Conservation (phyloP, 305 asterid species). For the Fraxinus velutina region DNA sequence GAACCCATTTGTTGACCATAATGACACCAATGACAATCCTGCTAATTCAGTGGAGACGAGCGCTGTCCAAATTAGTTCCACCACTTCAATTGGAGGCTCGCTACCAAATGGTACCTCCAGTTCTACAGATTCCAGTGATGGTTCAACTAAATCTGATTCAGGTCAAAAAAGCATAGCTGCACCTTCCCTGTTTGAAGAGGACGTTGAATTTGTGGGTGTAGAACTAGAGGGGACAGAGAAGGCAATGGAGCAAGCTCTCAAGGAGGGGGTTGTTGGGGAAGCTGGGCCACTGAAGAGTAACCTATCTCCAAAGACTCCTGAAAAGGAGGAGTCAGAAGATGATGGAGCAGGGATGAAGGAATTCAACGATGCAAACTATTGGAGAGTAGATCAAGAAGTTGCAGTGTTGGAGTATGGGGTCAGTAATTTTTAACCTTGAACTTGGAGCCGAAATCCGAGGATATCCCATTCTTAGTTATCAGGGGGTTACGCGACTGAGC, state of each 20-base stretch:
- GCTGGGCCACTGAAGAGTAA: slow-evolving; percentile 72
- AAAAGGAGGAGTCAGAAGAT: slow-evolving; percentile 53
- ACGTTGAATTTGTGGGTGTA: slow-evolving; percentile 89
- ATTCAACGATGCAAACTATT: slow-evolving; percentile 79
- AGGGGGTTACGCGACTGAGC: slow-evolving; percentile 20
- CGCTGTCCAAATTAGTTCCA: slow-evolving; percentile 21
- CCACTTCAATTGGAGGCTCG: slow-evolving; percentile 36
- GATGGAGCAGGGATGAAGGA: slow-evolving; percentile 63
- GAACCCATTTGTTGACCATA: slow-evolving; percentile 69
- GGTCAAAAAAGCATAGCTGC: slow-evolving; percentile 38
- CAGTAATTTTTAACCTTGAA: slow-evolving; percentile 6
- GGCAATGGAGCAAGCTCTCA: slow-evolving; percentile 89
- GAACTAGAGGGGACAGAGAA: slow-evolving; percentile 84
- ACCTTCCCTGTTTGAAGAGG: slow-evolving; percentile 92
- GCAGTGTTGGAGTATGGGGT: slow-evolving; percentile 47
- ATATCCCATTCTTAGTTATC: slow-evolving; percentile 10
- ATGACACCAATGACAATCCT: slow-evolving; percentile 19
- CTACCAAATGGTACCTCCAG: slow-evolving; percentile 42
- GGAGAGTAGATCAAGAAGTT: slow-evolving; percentile 98
- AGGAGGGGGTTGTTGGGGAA: slow-evolving; percentile 93
- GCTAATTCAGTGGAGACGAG: slow-evolving; percentile 19
- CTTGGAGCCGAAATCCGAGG: slow-evolving; percentile 9
- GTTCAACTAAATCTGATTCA: slow-evolving; percentile 39
- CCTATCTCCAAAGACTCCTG: slow-evolving; percentile 39
- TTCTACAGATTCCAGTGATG: slow-evolving; percentile 35